Evolutionary conservation across 2,329 filamentous ascomycete species (phyloP).

Genomic region (Aspergillus sp.): DNA sequence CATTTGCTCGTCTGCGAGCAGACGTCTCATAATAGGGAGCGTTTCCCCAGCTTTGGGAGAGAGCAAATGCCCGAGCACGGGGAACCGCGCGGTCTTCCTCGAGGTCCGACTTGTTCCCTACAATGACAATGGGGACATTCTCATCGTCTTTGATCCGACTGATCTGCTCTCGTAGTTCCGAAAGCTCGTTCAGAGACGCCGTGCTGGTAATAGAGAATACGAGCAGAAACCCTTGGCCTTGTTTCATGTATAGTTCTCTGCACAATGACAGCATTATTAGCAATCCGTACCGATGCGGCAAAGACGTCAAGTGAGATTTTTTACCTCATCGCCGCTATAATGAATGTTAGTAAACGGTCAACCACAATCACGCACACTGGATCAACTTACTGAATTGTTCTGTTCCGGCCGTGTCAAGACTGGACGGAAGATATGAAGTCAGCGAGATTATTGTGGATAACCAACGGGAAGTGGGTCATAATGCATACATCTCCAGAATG

Average conservation of each 20-base stretch:
- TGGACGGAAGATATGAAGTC: constrained; percentile 26
- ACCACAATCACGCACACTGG: neutral
- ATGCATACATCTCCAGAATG: constrained; percentile 72
- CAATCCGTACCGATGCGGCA: neutral
- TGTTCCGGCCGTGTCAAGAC: constrained; percentile 81
- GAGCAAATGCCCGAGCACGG: constrained; percentile 68
- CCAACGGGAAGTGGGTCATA: neutral
- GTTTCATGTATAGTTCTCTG: constrained; percentile 85
- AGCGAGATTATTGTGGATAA: constrained; percentile 1
- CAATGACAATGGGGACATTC: constrained; percentile 76
- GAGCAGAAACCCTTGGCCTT: constrained; percentile 81
- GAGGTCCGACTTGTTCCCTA: constrained; percentile 85
- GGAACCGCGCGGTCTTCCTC: constrained; percentile 76
- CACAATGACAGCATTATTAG: neutral
- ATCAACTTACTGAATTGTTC: constrained; percentile 78
- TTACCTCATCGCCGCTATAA: constrained; percentile 51
- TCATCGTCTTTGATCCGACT: constrained; percentile 85
- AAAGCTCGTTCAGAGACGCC: constrained; percentile 74
- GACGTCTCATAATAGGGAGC: constrained; percentile 89
- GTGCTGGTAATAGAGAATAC: constrained; percentile 86
- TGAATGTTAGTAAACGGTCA: constrained; percentile 8
- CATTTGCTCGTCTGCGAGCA: constrained; percentile 72
- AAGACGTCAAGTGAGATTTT: constrained; percentile 2
- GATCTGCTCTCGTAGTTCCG: constrained; percentile 77
- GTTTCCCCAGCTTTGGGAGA: constrained; percentile 78